Evolutionary conservation across 306 rosid species (phyloP).

Genomic region (Dalbergia cochinchinensis): DNA sequence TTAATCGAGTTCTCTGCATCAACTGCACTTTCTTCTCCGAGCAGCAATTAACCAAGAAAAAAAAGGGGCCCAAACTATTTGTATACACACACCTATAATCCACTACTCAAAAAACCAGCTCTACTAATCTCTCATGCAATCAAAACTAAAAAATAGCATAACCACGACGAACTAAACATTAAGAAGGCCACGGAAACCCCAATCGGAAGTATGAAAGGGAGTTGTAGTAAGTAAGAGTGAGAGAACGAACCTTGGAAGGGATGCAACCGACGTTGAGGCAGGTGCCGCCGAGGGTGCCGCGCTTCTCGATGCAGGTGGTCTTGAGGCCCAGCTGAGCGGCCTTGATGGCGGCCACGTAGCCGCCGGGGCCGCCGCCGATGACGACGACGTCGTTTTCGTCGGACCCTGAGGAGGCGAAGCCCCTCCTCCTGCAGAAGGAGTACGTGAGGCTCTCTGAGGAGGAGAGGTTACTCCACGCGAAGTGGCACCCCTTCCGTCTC

Average conservation of each 20-base stretch:
- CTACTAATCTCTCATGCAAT: not conserved
- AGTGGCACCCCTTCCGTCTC: constrained; percentile 72
- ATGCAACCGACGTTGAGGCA: constrained; percentile 98
- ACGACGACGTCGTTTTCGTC: constrained; percentile 90
- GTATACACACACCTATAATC: not conserved
- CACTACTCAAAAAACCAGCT: not conserved
- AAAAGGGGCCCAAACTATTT: too few relatives aligned
- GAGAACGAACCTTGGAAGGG: constrained; percentile 79
- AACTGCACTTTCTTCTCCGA: not conserved
- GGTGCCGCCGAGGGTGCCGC: constrained; percentile 97
- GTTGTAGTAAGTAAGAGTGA: too few relatives aligned
- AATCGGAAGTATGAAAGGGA: too few relatives aligned
- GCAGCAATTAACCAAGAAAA: not conserved
- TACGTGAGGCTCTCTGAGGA: constrained; percentile 62
- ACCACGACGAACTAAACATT: not conserved
- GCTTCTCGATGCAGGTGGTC: constrained; percentile 98
- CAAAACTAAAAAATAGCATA: not conserved
- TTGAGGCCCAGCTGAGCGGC: constrained; percentile 97
- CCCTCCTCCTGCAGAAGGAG: constrained; percentile 53
- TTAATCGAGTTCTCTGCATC: not conserved
- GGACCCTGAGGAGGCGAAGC: constrained; percentile 82
- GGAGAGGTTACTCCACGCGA: constrained; percentile 23
- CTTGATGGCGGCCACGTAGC: constrained; percentile 98
- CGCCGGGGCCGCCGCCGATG: constrained; percentile 96
- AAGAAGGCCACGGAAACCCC: not conserved